A percentile compares a stretch with the other conserved stretches of the same genome.
phyloP scores from a whole-genome alignment of 176 grass and related monocot species.

The Lolium perenne region DNA sequence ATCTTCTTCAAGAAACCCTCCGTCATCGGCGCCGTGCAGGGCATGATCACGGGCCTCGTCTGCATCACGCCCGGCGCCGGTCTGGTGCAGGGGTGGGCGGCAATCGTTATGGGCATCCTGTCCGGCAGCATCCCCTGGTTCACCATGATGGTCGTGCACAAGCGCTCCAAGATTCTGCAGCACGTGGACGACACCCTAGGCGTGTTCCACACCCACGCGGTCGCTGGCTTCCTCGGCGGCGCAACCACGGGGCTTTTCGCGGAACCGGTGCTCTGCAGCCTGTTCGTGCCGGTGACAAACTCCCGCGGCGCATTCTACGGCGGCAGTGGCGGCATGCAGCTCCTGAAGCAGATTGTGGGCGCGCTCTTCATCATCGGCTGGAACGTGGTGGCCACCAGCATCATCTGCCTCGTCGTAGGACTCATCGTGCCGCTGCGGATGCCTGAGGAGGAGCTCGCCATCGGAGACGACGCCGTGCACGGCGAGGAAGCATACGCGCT shows the following conservation, averaged over 20 bases:
- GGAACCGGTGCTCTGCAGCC: conserved; percentile 63
- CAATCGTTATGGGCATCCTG: conserved; percentile 73
- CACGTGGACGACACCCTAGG: conserved; percentile 87
- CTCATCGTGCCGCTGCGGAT: conserved; percentile 67
- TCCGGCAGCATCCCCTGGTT: conserved; percentile 96
- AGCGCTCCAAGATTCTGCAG: conserved; percentile 70
- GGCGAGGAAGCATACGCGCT: conserved; percentile 68
- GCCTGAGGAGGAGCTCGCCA: conserved; percentile 77
- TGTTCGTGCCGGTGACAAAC: conserved; percentile 78
- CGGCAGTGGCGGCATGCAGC: conserved; percentile 58
- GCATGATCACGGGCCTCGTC: conserved; percentile 94
- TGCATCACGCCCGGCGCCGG: conserved; percentile 81
- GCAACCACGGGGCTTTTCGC: conserved; percentile 80
- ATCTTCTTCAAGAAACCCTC: conserved; percentile 96
- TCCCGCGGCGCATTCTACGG: conserved; percentile 83
- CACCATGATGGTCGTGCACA: conserved; percentile 99
- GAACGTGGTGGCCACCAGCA: conserved; percentile 75
- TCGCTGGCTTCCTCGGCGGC: conserved; percentile 84
- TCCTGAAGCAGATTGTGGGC: conserved; percentile 69
- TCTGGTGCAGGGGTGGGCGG: conserved; percentile 56
- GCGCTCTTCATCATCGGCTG: conserved; percentile 76
- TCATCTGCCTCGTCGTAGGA: conserved; percentile 65
- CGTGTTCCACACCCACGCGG: conserved; percentile 95
- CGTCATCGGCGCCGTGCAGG: conserved; percentile 91
- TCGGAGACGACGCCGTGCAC: conserved; percentile 87